Conservation (phyloP, 2,329 filamentous ascomycete genomes). For the Stachybotrys chlorohalonatus region DNA sequence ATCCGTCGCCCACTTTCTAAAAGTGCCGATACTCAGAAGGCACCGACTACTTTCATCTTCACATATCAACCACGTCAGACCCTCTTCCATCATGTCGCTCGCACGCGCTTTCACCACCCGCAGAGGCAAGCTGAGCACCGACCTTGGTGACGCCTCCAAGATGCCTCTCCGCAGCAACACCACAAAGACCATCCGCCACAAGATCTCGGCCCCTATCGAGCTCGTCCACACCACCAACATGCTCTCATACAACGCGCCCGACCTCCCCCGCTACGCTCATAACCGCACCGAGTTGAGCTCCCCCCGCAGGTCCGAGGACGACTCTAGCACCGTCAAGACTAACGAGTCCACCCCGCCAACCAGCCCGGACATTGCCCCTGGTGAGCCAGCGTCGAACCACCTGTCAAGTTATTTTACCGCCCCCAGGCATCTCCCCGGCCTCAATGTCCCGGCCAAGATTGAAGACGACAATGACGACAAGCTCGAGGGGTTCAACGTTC, state of each 20-base stretch:
- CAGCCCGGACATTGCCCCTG: conserved; percentile 55
- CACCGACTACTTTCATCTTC: conserved; percentile 3
- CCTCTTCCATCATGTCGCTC: conserved; percentile 38
- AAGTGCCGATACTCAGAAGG: background rate
- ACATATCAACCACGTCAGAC: background rate
- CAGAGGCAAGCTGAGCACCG: conserved; percentile 45
- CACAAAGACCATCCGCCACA: conserved; percentile 45
- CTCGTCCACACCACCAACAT: conserved; percentile 93
- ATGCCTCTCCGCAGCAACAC: conserved; percentile 41
- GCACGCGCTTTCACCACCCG: conserved; percentile 65
- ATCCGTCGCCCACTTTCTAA: background rate
- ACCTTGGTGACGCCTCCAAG: conserved; percentile 27
- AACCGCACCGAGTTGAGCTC: background rate
- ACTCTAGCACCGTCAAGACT: conserved; percentile 58
- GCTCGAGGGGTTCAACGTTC: conserved; percentile 17
- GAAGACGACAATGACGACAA: background rate
- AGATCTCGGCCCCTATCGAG: conserved; percentile 83
- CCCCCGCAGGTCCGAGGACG: conserved; percentile 50
- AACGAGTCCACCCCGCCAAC: conserved; percentile 53
- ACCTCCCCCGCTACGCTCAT: conserved; percentile 47
- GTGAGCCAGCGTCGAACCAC: conserved; percentile 52
- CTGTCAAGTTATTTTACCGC: conserved; percentile 57
- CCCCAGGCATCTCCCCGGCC: conserved; percentile 31
- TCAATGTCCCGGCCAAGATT: conserved; percentile 20
- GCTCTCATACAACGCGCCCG: conserved; percentile 88